Evolutionary conservation across 2,329 filamentous ascomycete species (phyloP), one percentile per base, ranked within the genome.

Genomic region (Pezicula rhizophila): DNA sequence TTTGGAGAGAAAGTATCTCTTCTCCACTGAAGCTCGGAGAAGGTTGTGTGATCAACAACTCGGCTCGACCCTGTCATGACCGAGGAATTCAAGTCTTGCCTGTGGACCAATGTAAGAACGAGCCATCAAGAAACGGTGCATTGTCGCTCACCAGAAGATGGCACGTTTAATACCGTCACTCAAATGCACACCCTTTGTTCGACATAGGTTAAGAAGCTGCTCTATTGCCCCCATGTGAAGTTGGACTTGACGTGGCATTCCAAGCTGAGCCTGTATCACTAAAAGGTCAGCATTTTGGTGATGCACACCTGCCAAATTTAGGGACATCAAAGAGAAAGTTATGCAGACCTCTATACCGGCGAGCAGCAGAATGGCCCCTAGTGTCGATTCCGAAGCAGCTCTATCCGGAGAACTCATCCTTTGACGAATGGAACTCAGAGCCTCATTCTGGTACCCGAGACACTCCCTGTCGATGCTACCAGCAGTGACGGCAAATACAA

Each of bases 31-130:
- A 73, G 63, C 49, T 73, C 71, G 1, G 61, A 11, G 26, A 73
- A 73, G 0, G 68, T 72, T 2, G 54, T 67, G 47, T 73, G 69
- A 42, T 68, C 55, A 15, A 71, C 62, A 6, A 71, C 60, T 0
- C 69, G 70, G 2, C 34, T 60, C 1, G 70, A 69, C 0, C 68
- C 68, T 15, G 68, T 60, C 49, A 73, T 46, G 17, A 73, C 51
- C 0, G 66, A 66, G 0, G 66, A 63, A 50, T 73, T 70, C 42
- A 73, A 52, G 42, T 73, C 71, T 56, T 72, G 70, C 70, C 70
- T 73, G 8, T 46, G 2, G 2, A 42, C 2, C 6, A 12, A 35
- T 42, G 43, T 53, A 26, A 57, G 47, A 53, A 42, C 8, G 18
- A n/a, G 26, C 11, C 11, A 11, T 40, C 18, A 18, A 45, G 12